Conservation (phyloP, 768 basidiomycete species). For the Stropharia rugosoannulata region DNA sequence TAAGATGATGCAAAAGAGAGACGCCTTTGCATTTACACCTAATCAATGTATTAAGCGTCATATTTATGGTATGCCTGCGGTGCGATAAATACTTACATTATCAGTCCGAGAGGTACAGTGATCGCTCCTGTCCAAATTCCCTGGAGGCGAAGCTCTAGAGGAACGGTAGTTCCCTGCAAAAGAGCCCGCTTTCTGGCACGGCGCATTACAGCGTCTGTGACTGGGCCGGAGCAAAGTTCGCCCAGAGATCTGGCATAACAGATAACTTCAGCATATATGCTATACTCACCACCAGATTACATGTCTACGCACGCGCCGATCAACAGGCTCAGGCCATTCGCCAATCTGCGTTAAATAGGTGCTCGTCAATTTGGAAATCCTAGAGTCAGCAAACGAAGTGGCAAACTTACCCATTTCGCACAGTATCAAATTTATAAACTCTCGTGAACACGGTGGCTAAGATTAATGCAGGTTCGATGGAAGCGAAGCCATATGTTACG, state of each 20-base stretch:
- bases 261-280: neutral
- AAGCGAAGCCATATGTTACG: slow-evolving; percentile 36
- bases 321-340: slow-evolving; percentile 34
- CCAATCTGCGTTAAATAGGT: slow-evolving; percentile 20
- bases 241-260: slow-evolving; percentile 25
- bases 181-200: slow-evolving; percentile 29
- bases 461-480: slow-evolving; percentile 39
- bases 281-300: neutral
- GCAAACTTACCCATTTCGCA: slow-evolving; percentile 30
- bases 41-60: neutral
- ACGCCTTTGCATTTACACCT: slow-evolving; percentile 10
- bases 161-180: slow-evolving; percentile 19
- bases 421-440: slow-evolving; percentile 38
- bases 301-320: slow-evolving; percentile 30
- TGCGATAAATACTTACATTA: slow-evolving; percentile 25
- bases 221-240: slow-evolving; percentile 34
- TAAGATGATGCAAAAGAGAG: neutral
- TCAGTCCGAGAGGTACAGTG: slow-evolving; percentile 30
- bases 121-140: slow-evolving; percentile 40
- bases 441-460: slow-evolving; percentile 36
- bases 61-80: neutral
- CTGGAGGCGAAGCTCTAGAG: slow-evolving; percentile 34
- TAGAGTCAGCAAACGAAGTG: neutral
- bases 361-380: neutral
- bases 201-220: slow-evolving; percentile 35